These are phyloP conservation scores for Globisporangium alternatum DNA, from an alignment of 352 stramenopile species.

Conservation along the genomic window DNA sequence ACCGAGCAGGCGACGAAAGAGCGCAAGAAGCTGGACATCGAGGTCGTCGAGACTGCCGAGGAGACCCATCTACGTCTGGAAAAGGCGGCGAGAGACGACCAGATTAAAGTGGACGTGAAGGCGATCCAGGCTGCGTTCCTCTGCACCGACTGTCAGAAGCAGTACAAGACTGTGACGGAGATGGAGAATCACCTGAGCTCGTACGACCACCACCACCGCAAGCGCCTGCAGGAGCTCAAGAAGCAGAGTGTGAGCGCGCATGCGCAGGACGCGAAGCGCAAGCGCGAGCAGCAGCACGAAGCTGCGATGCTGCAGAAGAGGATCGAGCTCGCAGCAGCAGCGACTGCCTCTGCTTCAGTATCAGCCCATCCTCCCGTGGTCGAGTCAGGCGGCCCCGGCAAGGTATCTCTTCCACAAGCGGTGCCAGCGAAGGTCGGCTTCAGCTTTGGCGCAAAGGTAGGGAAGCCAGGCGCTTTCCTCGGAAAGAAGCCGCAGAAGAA, in stretches of 20 bases:
- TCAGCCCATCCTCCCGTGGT: not conserved
- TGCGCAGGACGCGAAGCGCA: slow-evolving; percentile 31
- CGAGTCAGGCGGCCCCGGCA: not conserved
- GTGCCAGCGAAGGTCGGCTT: slow-evolving; percentile 26
- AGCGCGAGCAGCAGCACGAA: slow-evolving; percentile 34
- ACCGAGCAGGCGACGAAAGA: slow-evolving; percentile 48
- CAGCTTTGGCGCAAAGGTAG: slow-evolving; percentile 28
- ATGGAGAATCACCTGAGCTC: slow-evolving; percentile 75
- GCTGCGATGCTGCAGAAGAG: slow-evolving; percentile 32
- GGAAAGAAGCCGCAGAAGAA: slow-evolving; percentile 13
- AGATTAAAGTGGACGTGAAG: slow-evolving; percentile 30
- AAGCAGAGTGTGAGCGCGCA: slow-evolving; percentile 17
- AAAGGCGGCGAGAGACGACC: slow-evolving; percentile 24
- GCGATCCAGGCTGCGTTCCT: slow-evolving; percentile 53
- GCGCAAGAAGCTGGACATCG: slow-evolving; percentile 41
- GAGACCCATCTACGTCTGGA: slow-evolving; percentile 28
- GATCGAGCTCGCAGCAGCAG: slow-evolving; percentile 26
- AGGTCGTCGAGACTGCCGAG: slow-evolving; percentile 45
- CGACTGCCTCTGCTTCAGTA: not conserved
- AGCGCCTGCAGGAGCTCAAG: slow-evolving; percentile 40
- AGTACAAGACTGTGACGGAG: slow-evolving; percentile 67
- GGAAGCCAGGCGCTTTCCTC: not conserved
- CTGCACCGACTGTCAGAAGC: slow-evolving; percentile 57
- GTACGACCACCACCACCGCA: slow-evolving; percentile 74
- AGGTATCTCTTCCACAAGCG: not conserved